These are phyloP conservation scores for Xylaria hypoxylon DNA, from an alignment of 2,329 filamentous ascomycete genomes.

Conservation along the genomic window DNA sequence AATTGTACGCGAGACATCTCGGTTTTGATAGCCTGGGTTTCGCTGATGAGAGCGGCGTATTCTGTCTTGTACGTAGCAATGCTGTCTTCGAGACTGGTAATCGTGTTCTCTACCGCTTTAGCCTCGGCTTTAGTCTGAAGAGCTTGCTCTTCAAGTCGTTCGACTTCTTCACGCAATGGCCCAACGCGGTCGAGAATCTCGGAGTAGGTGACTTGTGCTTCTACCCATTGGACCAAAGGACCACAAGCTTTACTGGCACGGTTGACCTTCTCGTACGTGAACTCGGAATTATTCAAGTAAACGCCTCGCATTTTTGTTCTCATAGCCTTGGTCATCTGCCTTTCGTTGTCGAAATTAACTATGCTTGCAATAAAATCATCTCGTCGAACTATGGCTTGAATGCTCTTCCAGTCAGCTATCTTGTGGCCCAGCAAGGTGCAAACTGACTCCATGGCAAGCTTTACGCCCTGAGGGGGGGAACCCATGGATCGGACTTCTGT, in stretches of 20 bases:
- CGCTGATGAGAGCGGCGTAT: conserved; percentile 94
- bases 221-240: conserved; percentile 95
- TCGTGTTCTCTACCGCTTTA: conserved; percentile 88
- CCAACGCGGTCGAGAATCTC: conserved; percentile 95
- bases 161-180: conserved; percentile 89
- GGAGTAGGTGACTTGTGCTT: conserved; percentile 97
- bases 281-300: conserved; percentile 91
- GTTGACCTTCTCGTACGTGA: conserved; percentile 96
- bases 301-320: conserved; percentile 92
- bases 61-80: conserved; percentile 96
- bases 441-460: conserved; percentile 93
- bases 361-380: conserved; percentile 99
- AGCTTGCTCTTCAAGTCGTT: conserved; percentile 85
- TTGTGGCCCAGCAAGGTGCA: conserved; percentile 94
- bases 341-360: conserved; percentile 95
- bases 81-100: conserved; percentile 84
- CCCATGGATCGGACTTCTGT: conserved; percentile 98
- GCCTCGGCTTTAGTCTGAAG: conserved; percentile 94
- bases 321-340: conserved; percentile 87
- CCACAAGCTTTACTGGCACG: conserved; percentile 97
- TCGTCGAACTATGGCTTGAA: conserved; percentile 86
- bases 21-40: conserved; percentile 95
- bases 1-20: conserved; percentile 97
- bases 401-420: conserved; percentile 89
- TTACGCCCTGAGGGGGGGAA: conserved; percentile 89